Conservation (phyloP, 805 yeast species). For the Suhomyces sp. region DNA sequence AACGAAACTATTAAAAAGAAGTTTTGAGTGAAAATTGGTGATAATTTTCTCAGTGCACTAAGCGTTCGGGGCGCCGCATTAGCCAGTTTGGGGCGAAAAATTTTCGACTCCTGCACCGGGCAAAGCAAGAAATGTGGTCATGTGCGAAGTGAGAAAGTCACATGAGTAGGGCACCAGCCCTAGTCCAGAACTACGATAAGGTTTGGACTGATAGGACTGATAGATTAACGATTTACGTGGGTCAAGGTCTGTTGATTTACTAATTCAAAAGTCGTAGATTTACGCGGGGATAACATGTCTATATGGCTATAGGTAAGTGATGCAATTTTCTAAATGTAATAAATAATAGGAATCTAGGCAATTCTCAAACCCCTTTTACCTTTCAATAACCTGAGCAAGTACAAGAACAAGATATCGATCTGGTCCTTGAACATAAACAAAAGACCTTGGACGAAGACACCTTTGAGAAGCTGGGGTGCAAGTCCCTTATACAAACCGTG, state of each 20-base stretch:
- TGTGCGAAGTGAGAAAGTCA: background rate
- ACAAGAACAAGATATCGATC: conserved; percentile 40
- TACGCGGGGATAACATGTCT: background rate
- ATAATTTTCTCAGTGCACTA: conserved; percentile 3
- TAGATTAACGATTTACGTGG: too few species aligned
- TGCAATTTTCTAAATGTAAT: background rate
- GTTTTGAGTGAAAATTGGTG: conserved; percentile 6
- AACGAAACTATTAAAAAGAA: conserved; percentile 5
- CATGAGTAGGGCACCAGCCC: background rate
- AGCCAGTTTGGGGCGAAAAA: background rate
- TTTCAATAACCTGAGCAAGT: conserved; percentile 29
- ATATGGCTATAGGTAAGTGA: background rate
- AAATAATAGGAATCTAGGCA: background rate
- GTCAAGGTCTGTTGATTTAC: too few species aligned
- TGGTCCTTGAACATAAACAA: conserved; percentile 80
- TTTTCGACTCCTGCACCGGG: background rate
- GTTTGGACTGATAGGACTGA: too few species aligned
- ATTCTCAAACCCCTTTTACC: conserved; percentile 3
- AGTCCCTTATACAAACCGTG: conserved; percentile 74
- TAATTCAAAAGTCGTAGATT: background rate
- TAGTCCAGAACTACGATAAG: background rate
- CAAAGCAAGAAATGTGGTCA: background rate
- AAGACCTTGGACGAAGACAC: conserved; percentile 80
- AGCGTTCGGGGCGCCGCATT: background rate
- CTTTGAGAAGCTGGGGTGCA: conserved; percentile 76